These are phyloP conservation scores for Euptelea pleiosperma DNA, from an alignment of 164 flowering plant genomes.

Conservation along the genomic window DNA sequence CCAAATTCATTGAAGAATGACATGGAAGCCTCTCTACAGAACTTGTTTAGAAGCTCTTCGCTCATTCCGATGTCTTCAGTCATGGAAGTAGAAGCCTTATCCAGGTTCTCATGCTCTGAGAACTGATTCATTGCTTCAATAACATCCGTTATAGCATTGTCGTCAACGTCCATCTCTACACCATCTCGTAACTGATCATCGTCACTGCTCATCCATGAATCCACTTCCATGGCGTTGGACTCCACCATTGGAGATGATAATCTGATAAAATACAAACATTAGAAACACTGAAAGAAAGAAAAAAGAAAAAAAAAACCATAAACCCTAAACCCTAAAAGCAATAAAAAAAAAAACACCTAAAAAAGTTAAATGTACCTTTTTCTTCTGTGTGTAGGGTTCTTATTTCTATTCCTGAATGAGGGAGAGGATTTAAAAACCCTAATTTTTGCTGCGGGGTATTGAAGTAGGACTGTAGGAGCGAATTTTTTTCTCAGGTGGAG, in stretches of 20 bases:
- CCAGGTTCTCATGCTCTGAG: background rate
- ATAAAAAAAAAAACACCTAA: background rate
- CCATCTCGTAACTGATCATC: conserved; percentile 2
- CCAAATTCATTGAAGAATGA: conserved; percentile 68
- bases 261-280: background rate
- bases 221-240: background rate
- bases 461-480: too few species aligned
- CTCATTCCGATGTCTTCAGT: conserved; percentile 20
- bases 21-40: conserved; percentile 50
- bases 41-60: conserved; percentile 32
- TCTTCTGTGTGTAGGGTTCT: background rate
- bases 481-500: too few species aligned
- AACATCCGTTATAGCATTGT: background rate
- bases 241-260: too few species aligned
- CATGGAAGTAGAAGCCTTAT: conserved; percentile 9
- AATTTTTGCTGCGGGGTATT: background rate
- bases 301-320: background rate
- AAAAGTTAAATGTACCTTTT: background rate
- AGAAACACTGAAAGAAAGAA: background rate
- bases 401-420: background rate
- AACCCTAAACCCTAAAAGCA: background rate
- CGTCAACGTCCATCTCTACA: conserved; percentile 9
- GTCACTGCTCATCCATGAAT: conserved; percentile 9
- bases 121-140: background rate
- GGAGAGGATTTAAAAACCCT: background rate